Base-by-base conservation (phyloP, 805 yeast genomes). In the Candida morakotiae region DNA sequence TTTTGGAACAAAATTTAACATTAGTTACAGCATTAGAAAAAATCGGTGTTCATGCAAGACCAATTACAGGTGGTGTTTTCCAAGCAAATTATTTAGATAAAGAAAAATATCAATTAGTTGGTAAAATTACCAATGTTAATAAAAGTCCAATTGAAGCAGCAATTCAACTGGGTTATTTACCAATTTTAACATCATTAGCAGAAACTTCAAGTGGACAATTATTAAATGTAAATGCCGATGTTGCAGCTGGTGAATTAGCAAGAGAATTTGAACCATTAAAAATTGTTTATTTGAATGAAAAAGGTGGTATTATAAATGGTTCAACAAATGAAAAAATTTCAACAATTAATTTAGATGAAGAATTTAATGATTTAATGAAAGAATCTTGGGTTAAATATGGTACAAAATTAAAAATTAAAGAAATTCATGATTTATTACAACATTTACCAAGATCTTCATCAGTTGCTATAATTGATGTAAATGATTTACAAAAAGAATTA, bases 331-430 rank as follows among this genome's bases (percentile, higher is more conserved):
- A 89, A 58, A 89, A 85, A 59, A 79, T 93, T 44, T 81, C 93
- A 28, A 82, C 77, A 41, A 93, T 93, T 60, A 93, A 93, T 62
- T 74, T 93, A 55, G 98, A 93, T 58, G 98, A 93, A 68, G 98
- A 93, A 67, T 93, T 84, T 56, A 96, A 89, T 27, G 85, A 76
- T 36, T 71, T 93, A 52, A 70, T 93, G 79, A 83, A 88, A 60
- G 88, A 93, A 65, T 77, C 93, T 21, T 93, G 99, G 99, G 98
- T 93, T 51, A 91, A 93, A 63, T 93, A 91, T 62, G 99, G 99
- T 49, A 93, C 99, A 43, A 93, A 93, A 68, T 75, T 93, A 60
- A 93, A 93, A 71, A 91, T 93, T 60, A 89, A 84, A 62, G 98
- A 93, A 66, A 93, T 93, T 62, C 88, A 87, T 62, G 98, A 93